These are phyloP conservation scores for Trapa bicornis DNA, from an alignment of 345 rosid genomes.

Conservation along the genomic window DNA sequence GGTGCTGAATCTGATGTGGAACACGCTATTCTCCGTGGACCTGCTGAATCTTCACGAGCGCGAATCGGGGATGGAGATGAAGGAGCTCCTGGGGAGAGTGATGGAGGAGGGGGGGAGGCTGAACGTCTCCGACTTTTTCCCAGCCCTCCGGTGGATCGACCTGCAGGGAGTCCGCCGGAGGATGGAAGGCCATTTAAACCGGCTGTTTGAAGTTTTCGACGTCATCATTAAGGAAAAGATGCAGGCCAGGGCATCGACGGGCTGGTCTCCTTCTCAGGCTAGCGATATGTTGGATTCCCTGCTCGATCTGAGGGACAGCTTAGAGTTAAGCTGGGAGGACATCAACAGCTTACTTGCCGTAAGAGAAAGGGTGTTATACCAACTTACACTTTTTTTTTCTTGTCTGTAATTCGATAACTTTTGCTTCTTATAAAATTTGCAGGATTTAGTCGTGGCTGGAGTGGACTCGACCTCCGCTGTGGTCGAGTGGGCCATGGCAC, in stretches of 20 bases:
- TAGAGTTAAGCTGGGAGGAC: constrained; percentile 4
- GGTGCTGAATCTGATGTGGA: constrained; percentile 11
- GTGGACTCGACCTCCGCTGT: background rate
- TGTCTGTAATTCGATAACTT: background rate
- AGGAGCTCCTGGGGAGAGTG: constrained; percentile 7
- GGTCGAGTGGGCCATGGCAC: constrained; percentile 7
- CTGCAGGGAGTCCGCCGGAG: constrained; percentile 16
- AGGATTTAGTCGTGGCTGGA: constrained; percentile 3
- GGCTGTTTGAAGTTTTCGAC: constrained; percentile 13
- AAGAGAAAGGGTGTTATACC: background rate
- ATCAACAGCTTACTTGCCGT: constrained; percentile 5
- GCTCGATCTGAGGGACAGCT: constrained; percentile 14
- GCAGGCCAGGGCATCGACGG: background rate
- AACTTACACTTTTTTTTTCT: no score
- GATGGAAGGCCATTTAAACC: constrained; percentile 6
- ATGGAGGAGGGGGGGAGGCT: constrained; percentile 29
- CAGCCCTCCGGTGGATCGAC: constrained; percentile 18
- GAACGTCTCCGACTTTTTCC: constrained; percentile 27
- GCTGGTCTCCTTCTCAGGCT: background rate
- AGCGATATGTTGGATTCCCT: constrained; percentile 27
- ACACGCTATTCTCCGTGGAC: constrained; percentile 14
- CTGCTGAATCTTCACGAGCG: constrained; percentile 6
- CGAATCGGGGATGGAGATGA: constrained; percentile 10
- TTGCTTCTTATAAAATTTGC: no score
- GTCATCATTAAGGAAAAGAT: background rate